Percentiles rank a stretch among this genome's conserved stretches.
phyloP scores from a whole-genome alignment of 2,329 filamentous ascomycete species.

The Phyllosticta capitalensis region DNA sequence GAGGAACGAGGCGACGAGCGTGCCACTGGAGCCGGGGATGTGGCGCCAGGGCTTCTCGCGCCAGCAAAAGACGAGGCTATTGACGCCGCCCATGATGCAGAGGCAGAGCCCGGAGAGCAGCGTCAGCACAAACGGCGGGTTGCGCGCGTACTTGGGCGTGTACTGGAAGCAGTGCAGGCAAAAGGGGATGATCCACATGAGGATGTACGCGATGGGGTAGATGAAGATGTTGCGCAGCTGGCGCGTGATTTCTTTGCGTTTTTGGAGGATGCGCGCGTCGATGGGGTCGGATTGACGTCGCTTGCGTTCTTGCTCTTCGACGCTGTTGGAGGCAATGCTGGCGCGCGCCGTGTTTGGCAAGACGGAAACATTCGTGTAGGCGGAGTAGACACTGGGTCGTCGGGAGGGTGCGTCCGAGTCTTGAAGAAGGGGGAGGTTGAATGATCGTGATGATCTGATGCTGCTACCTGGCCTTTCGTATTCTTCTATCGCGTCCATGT shows the following conservation, averaged over 20 bases:
- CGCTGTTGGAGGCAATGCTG: not conserved
- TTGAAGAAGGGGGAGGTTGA: not conserved
- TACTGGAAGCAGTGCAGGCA: constrained; percentile 53
- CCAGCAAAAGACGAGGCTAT: constrained; percentile 57
- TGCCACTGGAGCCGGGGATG: constrained; percentile 36
- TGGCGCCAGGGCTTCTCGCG: constrained; percentile 64
- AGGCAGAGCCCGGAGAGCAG: constrained; percentile 49
- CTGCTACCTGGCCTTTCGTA: not conserved
- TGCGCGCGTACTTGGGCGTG: constrained; percentile 39
- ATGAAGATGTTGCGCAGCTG: constrained; percentile 66
- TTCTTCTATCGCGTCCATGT: not conserved
- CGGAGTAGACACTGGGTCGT: not conserved
- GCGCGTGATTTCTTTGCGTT: constrained; percentile 50
- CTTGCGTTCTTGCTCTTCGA: not conserved
- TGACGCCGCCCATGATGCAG: constrained; percentile 56
- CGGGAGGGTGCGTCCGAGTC: not conserved
- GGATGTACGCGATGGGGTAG: constrained; percentile 63
- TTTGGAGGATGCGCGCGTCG: constrained; percentile 1
- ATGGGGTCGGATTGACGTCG: not conserved
- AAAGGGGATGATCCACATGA: constrained; percentile 66
- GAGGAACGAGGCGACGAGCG: constrained; percentile 30
- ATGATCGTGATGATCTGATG: not conserved
- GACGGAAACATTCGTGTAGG: not conserved
- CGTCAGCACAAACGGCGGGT: constrained; percentile 49
- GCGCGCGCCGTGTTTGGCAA: not conserved